Base-by-base conservation (phyloP, 768 basidiomycete genomes). In the Crassisporium funariophilum region DNA sequence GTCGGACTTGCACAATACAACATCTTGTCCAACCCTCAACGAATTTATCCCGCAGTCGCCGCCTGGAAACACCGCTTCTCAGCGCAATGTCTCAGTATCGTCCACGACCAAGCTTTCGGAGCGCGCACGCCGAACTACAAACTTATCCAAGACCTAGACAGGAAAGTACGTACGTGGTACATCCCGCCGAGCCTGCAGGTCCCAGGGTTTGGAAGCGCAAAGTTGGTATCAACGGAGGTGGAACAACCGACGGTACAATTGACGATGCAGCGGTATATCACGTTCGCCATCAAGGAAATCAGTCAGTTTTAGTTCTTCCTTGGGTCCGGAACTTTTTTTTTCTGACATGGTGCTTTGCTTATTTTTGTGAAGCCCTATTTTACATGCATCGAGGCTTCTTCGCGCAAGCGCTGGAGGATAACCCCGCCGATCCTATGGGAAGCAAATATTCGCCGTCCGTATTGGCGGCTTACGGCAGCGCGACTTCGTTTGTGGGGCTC, bases 361-460 rank as follows among this genome's bases (percentile, higher is more conserved):
- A 21, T 44, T 39, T 27, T 22, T 22, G 19, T 25, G 15, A 46
- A 16, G 12, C 80, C 10, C 62, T 86, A 21, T 84, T 87, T 57
- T 86, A 86, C 54, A 82, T 88, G 74, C 84, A 88, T 63, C 76
- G 85, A 38, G 84, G 83, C 5, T 88, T 83, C 70, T 88, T 88
- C 57, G 84, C 83, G 1, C 79, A 81, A 46, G 84, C 84, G 0
- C 61, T 88, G 45, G 82, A 83, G 55, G 84, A 85, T 50, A 75
- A 63, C 46, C 78, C 82, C 0, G 66, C 62, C 5, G 84, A 88
- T 60, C 83, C 84, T 4, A 79, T 86, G 68, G 79, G 82, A 3
- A 83, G 82, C 70, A 84, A 79, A 59, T 88, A 81, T 57, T 78
- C 79, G 4, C 79, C 74, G 15, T 86, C 84, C 4, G 83, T 86